These are phyloP conservation scores for Capronia americana DNA, from an alignment of 2,329 filamentous ascomycete genomes.

Conservation along the genomic window DNA sequence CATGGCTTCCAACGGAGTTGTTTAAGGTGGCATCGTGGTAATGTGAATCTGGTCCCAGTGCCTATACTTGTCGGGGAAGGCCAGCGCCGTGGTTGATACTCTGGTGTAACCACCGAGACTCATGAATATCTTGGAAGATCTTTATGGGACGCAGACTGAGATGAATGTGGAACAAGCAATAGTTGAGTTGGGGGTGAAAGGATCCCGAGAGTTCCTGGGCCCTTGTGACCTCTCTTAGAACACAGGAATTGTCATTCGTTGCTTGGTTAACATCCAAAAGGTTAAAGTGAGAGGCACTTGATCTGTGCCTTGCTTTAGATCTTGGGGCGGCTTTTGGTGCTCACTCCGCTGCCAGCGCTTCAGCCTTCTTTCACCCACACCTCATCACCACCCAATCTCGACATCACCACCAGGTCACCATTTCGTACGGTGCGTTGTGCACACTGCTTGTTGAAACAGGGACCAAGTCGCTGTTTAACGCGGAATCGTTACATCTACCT, in stretches of 20 bases:
- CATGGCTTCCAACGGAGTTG: conserved; percentile 2
- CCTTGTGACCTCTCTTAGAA: neutral
- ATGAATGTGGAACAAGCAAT: neutral
- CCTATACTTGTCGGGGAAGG: neutral
- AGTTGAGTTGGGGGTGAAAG: neutral
- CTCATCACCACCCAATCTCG: conserved; percentile 9
- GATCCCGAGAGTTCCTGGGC: neutral
- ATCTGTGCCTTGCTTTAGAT: conserved; percentile 12
- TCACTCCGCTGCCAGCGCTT: conserved; percentile 13
- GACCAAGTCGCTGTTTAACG: neutral
- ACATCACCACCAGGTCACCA: conserved; percentile 3
- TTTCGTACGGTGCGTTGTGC: neutral
- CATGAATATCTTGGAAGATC: neutral
- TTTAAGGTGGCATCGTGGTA: neutral
- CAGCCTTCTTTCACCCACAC: conserved; percentile 19
- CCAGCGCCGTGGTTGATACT: neutral
- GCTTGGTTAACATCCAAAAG: neutral
- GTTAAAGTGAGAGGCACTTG: conserved; percentile 6
- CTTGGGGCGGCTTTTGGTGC: conserved; percentile 13
- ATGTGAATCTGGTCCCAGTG: neutral
- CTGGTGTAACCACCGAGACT: neutral
- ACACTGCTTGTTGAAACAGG: neutral
- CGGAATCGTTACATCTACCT: neutral
- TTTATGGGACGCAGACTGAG: neutral
- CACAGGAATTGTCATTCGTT: conserved; percentile 11